Base-by-base conservation (phyloP, 1,284 basidiomycete genomes). In the Leccinum brunneo-olivaceum region DNA sequence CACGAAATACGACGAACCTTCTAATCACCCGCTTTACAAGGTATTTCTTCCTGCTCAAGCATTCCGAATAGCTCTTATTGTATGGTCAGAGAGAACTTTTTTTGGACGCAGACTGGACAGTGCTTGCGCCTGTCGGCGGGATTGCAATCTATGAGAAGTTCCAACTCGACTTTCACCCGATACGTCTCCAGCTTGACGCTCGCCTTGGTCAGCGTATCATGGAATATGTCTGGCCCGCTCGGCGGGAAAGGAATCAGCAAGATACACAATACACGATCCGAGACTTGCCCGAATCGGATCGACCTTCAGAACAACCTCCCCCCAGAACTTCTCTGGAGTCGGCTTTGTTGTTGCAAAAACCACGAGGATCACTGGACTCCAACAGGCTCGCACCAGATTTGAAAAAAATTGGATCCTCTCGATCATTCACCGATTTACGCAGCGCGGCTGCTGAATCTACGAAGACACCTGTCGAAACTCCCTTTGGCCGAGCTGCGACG, bases 61-160 rank as follows among this genome's bases (percentile, higher is more conserved):
- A 15, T 32, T 29, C 35, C 24, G 34, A 36, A 27, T 38, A 8
- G 6, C 12, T 12, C 50, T 39, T 46, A 62, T 33, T 24, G 15
- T 37, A 48, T 40, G 51, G 32, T 50, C 47, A 86, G 84, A 70
- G 69, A 50, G 74, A 76, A 9, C 61, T 84, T 18, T 87, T 89
- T 61, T 68, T 83, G n/a, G 62, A 79, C 6, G 82, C 83, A 6
- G 74, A 81, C 46, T 92, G 90, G 89, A 80, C 76, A 4, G 76
- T 88, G 16, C 69, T 91, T n/a, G 79, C 90, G 0, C 88, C 93
- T 2, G 91, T 97, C 4, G 95, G 92, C 19, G 95, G 94, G 9
- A 97, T 98, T 53, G 78, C 84, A 7, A 92, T 98, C 51, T 85
- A 94, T 58, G 84, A 92, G 62, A 73, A 77, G 23, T 90, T 96